phyloP scores from a whole-genome alignment of 2,329 filamentous ascomycete species.

The Leptosphaerulina australis region DNA sequence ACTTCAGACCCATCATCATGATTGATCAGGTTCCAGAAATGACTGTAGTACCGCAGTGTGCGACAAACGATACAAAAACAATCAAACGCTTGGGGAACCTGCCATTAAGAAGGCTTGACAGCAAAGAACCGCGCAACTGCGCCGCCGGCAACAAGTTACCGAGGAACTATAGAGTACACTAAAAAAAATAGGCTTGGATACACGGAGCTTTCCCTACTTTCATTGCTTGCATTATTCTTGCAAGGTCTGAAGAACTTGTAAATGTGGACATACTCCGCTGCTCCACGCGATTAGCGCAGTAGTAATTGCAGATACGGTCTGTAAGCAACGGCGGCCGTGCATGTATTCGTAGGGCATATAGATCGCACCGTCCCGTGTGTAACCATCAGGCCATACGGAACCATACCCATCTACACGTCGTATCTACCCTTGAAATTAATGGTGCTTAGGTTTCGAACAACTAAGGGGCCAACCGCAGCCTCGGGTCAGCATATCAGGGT shows the following conservation, averaged over 20 bases:
- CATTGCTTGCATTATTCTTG: neutral
- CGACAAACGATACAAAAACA: neutral
- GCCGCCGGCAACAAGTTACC: neutral
- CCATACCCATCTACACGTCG: neutral
- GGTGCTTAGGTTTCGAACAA: neutral
- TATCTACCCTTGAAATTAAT: neutral
- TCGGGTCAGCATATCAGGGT: neutral
- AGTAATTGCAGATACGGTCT: neutral
- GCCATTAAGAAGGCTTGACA: neutral
- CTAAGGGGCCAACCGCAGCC: neutral
- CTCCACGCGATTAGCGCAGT: conserved; percentile 2
- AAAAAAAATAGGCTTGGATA: neutral
- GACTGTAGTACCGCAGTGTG: neutral
- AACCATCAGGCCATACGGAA: neutral
- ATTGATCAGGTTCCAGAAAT: neutral
- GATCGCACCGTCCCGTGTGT: neutral
- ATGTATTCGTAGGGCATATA: neutral
- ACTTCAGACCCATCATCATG: conserved; percentile 14
- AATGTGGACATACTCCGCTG: neutral
- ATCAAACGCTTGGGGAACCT: neutral
- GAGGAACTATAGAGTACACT: neutral
- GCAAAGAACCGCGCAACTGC: neutral
- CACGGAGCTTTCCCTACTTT: conserved; percentile 6
- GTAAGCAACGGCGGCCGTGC: neutral
- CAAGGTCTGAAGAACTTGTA: neutral